Percentiles rank a stretch among this genome's conserved stretches.
Evolutionary conservation across 345 rosid genomes (phyloP).

Genomic region (Syzygium oleosum): DNA sequence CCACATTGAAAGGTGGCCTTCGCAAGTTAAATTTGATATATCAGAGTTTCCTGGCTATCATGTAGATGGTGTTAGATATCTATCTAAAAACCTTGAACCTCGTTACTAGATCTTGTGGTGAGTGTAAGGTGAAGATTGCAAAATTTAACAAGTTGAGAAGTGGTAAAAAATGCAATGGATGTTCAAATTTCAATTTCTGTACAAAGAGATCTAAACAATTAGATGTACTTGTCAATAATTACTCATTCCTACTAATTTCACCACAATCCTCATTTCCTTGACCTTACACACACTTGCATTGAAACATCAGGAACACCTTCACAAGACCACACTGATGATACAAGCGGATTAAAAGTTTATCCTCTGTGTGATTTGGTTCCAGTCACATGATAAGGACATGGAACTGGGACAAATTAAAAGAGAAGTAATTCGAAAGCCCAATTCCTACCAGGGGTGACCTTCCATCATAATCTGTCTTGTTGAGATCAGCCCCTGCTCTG

Average conservation of each 20-base stretch:
- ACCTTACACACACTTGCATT: neutral
- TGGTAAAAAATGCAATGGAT: neutral
- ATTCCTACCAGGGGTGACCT: constrained; percentile 81
- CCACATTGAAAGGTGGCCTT: neutral
- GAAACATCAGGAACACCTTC: neutral
- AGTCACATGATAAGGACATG: neutral
- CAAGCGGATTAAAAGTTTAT: neutral
- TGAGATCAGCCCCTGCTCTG: constrained; percentile 84
- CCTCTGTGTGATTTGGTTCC: neutral
- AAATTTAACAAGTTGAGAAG: neutral
- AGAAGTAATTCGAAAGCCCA: neutral
- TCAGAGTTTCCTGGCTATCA: neutral
- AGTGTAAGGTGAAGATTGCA: neutral
- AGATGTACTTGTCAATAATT: neutral
- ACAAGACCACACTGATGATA: neutral
- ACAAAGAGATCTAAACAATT: neutral
- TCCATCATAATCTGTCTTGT: constrained; percentile 86
- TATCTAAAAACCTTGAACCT: neutral
- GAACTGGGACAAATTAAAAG: neutral
- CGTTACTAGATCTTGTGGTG: neutral
- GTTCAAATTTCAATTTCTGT: neutral
- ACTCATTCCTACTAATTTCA: neutral
- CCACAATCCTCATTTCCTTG: neutral
- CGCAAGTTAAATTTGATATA: neutral
- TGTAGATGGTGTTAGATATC: neutral